Evolutionary conservation across 2,329 filamentous ascomycete genomes (phyloP).

Genomic region (Tetracladium maxilliforme): DNA sequence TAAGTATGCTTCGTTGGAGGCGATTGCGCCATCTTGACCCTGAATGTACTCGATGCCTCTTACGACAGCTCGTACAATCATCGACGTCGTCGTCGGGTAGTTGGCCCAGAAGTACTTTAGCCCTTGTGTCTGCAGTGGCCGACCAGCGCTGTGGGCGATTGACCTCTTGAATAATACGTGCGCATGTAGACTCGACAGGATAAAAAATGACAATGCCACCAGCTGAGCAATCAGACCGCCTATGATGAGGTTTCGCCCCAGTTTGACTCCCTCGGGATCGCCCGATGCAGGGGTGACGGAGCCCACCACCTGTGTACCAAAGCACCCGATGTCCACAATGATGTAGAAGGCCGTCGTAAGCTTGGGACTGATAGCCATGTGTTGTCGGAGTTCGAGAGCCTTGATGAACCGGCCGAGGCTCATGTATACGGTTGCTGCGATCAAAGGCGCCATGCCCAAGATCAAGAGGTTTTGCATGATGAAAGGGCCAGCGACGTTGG

Average conservation of each 20-base stretch:
- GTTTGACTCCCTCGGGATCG: conserved; percentile 6
- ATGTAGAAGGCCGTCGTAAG: conserved; percentile 37
- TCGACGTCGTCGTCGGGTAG: too few species aligned
- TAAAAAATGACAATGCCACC: conserved; percentile 32
- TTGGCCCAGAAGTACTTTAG: too few species aligned
- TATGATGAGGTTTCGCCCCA: conserved; percentile 26
- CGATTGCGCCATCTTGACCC: too few species aligned
- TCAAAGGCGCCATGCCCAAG: conserved; percentile 23
- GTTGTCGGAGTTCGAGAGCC: conserved; percentile 20
- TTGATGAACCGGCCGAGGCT: conserved; percentile 22
- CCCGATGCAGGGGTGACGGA: conserved; percentile 3
- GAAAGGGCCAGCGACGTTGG: conserved; percentile 15
- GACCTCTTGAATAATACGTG: too few species aligned
- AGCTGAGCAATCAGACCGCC: conserved; percentile 32
- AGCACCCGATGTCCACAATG: conserved; percentile 28
- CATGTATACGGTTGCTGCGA: conserved; percentile 31
- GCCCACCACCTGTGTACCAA: conserved; percentile 27
- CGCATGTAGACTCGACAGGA: too few species aligned
- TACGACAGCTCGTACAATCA: too few species aligned
- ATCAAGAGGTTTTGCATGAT: conserved; percentile 23
- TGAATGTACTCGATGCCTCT: too few species aligned
- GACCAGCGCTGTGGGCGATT: too few species aligned
- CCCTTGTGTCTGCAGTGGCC: too few species aligned
- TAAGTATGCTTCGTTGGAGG: too few species aligned
- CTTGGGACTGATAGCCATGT: conserved; percentile 23